Base-by-base conservation (phyloP, 148 eudicot genomes). In the Talinum fruticosum region DNA sequence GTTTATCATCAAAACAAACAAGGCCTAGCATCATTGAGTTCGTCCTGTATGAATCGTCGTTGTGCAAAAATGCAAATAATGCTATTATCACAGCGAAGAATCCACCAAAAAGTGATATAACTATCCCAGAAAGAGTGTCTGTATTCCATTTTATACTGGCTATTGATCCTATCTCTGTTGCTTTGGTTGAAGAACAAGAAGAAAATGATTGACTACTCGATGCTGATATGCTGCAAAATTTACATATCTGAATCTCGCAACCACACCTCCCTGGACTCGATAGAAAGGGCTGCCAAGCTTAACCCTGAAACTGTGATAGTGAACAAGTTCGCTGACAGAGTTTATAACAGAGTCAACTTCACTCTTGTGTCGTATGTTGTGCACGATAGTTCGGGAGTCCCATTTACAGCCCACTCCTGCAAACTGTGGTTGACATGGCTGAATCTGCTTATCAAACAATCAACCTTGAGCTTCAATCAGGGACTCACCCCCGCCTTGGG, bases 401-500 rank as follows among this genome's bases (percentile, higher is more conserved):
- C 51, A 82, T 87, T 75, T 89, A 83, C 82, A 87, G 90, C 66
- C 93, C 93, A 35, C 72, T 89, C 49, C 85, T 70, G 1, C 87
- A 87, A 66, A 86, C 89, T 1, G 87, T 85, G 6, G 59, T 89
- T 15, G 89, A 86, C 78, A 85, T 87, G 88, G 88, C 81, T 26
- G 90, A 81, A 76, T 90, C 90, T 59, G 93, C 93, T 29, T 87
- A 79, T 69, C 83, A 78, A n/a, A 84, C 84, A 41, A 80, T 89
- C 57, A 82, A 89, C 74, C 89, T 89, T n/a, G 87, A 89, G 81
- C 35, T 72, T 30, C 93, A 89, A 75, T 83, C 80, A 5, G 93
- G 93, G 29, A 66, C 90, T 8, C 90, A 89, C 59, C 93, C 93
- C 24, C 87, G 93, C 69, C 88, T 87, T 12, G 93, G 93, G 33